Base-by-base conservation (phyloP, 139 green algal genomes). In the Volvox reticuliferus region DNA sequence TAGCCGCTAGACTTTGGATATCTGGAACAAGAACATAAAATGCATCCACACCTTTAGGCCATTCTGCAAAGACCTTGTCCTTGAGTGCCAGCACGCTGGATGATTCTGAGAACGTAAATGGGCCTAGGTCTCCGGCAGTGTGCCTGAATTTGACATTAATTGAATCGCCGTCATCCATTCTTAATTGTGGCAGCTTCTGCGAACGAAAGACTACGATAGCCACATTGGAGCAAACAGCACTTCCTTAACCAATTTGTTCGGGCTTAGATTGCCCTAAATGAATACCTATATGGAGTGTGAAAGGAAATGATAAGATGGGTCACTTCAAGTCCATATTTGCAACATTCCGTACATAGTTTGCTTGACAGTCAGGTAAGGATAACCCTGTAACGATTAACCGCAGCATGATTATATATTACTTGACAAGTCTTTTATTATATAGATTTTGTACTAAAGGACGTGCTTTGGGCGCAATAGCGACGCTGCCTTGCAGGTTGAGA, bases 81-180 rank as follows among this genome's bases (percentile, higher is more conserved):
- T 93, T 95, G 0, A 93, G 50, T 24, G 67, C 20, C 62, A 88
- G 76, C 1, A 95, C 69, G 20, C 77, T 88, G 20, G 67, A 35
- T 22, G 32, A 71, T 30, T 93, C 90, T 55, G 88, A 36, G 32
- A 95, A 92, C 21, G 85, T 75, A 24, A 93, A 87, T 0, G 94
- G 94, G 12, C 94, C 94, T 0, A 96, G 79, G 77, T 96, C 94
- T 19, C 93, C 93, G 28, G 77, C 55, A 28, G 90, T 87, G 76
- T 91, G 88, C 33, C 93, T 79, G 24, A 94, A 92, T 20, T 88
- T 79, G 1, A 95, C 65, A 3, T 88, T 67, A 6, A 94, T 88
- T 0, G 90, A 37, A 20, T 95, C 81, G 9, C 78, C 88, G 5
- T 91, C 83, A 75, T 93, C 93, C 61, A 89, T 84, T 22, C 44